Evolutionary conservation across 176 grass and related monocot species (phyloP).

Genomic region (Musa troglodytarum): DNA sequence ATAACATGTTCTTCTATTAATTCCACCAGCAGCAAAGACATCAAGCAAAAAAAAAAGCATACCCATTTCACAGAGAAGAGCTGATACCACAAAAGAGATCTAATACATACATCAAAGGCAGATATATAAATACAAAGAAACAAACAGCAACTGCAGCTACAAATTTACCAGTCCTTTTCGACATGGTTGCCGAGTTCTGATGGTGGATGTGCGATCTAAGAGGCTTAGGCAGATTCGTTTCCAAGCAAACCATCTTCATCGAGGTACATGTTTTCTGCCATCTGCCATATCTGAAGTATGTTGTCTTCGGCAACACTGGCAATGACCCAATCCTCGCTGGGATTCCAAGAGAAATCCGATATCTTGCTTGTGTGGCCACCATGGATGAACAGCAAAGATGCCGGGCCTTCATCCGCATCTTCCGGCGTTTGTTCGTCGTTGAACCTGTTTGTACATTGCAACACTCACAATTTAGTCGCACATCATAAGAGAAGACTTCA

Average conservation of each 20-base stretch:
- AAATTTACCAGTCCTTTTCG: neutral
- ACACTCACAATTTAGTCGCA: no score
- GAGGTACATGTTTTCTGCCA: slow-evolving; percentile 98
- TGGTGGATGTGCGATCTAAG: slow-evolving; percentile 15
- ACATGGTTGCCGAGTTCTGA: neutral
- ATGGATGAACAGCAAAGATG: slow-evolving; percentile 89
- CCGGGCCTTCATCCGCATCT: slow-evolving; percentile 85
- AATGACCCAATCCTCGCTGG: slow-evolving; percentile 86
- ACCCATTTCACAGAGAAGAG: no score
- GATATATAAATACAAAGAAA: no score
- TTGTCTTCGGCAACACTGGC: slow-evolving; percentile 92
- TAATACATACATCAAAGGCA: no score
- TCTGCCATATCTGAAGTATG: slow-evolving; percentile 99
- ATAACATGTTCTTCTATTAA: no score
- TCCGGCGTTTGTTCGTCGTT: slow-evolving; percentile 87
- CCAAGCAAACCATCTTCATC: slow-evolving; percentile 79
- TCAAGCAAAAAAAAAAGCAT: no score
- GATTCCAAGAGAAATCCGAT: slow-evolving; percentile 96
- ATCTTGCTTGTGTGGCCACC: slow-evolving; percentile 99
- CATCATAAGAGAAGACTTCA: no score
- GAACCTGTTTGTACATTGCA: slow-evolving; percentile 36
- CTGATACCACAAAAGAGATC: no score
- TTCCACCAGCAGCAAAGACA: no score
- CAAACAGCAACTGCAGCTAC: no score
- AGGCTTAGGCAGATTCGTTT: slow-evolving; percentile 49